Conservation (phyloP, 345 rosid species). For the Dimocarpus longan region DNA sequence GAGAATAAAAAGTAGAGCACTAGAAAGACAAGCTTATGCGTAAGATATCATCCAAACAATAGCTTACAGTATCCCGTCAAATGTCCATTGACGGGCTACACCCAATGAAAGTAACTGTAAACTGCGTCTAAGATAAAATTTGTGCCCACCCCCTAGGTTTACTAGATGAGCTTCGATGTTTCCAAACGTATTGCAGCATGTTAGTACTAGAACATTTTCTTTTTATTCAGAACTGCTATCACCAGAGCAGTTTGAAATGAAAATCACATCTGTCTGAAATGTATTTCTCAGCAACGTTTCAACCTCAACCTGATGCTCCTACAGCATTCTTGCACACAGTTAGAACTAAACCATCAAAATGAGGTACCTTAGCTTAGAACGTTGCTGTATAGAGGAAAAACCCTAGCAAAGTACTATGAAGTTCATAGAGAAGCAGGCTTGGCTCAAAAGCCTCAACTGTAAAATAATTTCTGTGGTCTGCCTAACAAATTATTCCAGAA, state of each 20-base stretch:
- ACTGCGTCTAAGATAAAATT: background rate
- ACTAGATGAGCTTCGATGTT: background rate
- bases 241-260: background rate
- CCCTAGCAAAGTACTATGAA: background rate
- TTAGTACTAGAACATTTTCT: background rate
- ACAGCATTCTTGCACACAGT: background rate
- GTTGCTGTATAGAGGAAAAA: background rate
- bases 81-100: background rate
- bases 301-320: background rate
- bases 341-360: background rate
- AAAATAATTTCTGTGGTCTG: background rate
- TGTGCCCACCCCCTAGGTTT: background rate
- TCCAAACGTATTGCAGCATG: background rate
- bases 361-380: background rate
- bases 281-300: background rate
- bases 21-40: background rate
- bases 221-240: background rate
- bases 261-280: background rate
- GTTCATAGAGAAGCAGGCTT: background rate
- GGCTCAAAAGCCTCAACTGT: background rate
- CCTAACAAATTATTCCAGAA: background rate
- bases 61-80: background rate
- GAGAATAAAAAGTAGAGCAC: background rate
- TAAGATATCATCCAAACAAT: background rate
- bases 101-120: background rate